A percentile compares a stretch with the other conserved stretches of the same genome.
Conservation (phyloP, 768 basidiomycete species). For the Mycena olivaceomarginata region DNA sequence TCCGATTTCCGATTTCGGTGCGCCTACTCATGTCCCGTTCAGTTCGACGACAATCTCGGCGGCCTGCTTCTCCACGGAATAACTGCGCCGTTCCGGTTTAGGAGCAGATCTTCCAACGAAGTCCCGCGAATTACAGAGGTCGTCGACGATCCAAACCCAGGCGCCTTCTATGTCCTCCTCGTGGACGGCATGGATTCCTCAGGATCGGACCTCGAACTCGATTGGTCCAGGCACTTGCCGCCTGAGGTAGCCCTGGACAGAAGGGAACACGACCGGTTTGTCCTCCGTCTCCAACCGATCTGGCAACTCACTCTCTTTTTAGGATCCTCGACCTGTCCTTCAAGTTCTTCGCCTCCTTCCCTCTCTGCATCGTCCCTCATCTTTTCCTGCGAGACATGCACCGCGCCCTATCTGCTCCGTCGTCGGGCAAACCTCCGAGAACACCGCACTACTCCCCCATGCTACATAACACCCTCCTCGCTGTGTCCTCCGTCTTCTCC, state of each 20-base stretch:
- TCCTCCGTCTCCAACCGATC: neutral
- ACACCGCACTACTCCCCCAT: conserved; percentile 71
- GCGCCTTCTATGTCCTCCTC: conserved; percentile 32
- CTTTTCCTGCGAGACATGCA: conserved; percentile 66
- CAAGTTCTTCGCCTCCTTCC: conserved; percentile 56
- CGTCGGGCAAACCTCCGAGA: conserved; percentile 47
- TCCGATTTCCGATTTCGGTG: neutral
- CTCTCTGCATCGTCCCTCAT: conserved; percentile 61
- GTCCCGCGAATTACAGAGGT: neutral
- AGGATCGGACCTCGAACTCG: conserved; percentile 25
- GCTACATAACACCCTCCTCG: conserved; percentile 70
- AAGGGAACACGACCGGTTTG: conserved; percentile 46
- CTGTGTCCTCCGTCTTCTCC: conserved; percentile 44
- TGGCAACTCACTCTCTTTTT: neutral
- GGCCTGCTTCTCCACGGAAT: conserved; percentile 29
- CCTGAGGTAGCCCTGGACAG: conserved; percentile 20
- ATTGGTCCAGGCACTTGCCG: conserved; percentile 43
- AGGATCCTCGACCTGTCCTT: conserved; percentile 61
- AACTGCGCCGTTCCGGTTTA: conserved; percentile 6
- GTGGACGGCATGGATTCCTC: conserved; percentile 34
- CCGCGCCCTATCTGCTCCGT: conserved; percentile 54
- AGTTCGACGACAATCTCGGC: conserved; percentile 37
- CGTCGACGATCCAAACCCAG: conserved; percentile 7
- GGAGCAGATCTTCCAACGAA: neutral
- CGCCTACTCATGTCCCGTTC: neutral